Percentiles rank a stretch among this genome's conserved stretches.
Evolutionary conservation across 805 yeast genomes (phyloP).

Genomic region (Pichia scutulata): DNA sequence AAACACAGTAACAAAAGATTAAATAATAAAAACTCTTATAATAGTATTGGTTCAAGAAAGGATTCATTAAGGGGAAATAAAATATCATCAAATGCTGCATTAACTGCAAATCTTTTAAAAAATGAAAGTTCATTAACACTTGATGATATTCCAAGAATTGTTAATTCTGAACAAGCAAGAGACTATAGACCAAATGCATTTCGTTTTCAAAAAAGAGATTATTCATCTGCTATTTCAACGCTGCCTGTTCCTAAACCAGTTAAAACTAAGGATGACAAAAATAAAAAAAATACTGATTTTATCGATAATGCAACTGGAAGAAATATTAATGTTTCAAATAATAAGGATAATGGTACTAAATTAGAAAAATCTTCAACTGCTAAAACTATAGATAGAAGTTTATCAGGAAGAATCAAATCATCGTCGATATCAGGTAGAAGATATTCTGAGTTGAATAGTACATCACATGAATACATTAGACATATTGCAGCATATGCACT

Average conservation of each 20-base stretch:
- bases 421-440: constrained; percentile 18
- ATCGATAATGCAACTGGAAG: not conserved
- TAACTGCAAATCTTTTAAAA: constrained; percentile 59
- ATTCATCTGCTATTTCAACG: constrained; percentile 28
- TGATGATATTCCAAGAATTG: constrained; percentile 95
- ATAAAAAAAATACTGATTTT: no score
- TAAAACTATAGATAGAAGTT: not conserved
- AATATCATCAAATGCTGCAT: constrained; percentile 31
- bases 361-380: not conserved
- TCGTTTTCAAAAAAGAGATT: constrained; percentile 55
- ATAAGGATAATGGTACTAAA: not conserved
- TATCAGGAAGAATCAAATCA: not conserved
- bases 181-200: constrained; percentile 90
- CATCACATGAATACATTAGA: constrained; percentile 51
- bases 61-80: not conserved
- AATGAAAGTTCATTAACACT: constrained; percentile 81
- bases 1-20: constrained; percentile 1
- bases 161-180: constrained; percentile 93
- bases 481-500: constrained; percentile 52
- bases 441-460: constrained; percentile 54
- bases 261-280: constrained; percentile 7
- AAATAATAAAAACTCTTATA: constrained; percentile 26
- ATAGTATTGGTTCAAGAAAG: not conserved
- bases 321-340: not conserved
- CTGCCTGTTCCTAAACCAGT: constrained; percentile 29